A percentile compares a stretch with the other conserved stretches of the same genome.
Evolutionary conservation across 1,284 basidiomycete genomes (phyloP).

Genomic region (Ustilago esculenta): DNA sequence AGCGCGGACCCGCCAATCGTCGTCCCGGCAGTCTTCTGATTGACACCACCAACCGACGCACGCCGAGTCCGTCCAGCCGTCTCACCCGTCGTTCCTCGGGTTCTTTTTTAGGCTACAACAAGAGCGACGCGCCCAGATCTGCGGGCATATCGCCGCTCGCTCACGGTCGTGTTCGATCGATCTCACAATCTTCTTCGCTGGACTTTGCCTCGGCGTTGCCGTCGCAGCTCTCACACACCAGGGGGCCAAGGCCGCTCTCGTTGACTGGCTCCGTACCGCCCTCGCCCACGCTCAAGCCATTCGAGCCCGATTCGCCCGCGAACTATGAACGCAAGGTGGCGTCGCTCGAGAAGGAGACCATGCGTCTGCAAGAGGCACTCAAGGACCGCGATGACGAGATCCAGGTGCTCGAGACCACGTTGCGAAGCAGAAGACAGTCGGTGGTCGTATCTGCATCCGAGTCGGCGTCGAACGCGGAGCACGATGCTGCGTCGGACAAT

Average conservation of each 20-base stretch:
- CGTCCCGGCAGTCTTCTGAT: slow-evolving; percentile 52
- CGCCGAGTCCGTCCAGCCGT: slow-evolving; percentile 25
- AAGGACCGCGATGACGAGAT: slow-evolving; percentile 62
- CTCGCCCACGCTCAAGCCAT: slow-evolving; percentile 49
- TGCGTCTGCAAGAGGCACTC: slow-evolving; percentile 55
- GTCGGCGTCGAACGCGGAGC: slow-evolving; percentile 8
- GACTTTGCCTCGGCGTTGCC: slow-evolving; percentile 47
- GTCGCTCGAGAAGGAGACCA: slow-evolving; percentile 57
- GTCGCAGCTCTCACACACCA: slow-evolving; percentile 26
- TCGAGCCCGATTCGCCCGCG: slow-evolving; percentile 49
- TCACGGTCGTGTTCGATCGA: slow-evolving; percentile 49
- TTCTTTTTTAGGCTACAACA: slow-evolving; percentile 63
- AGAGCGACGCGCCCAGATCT: slow-evolving; percentile 46
- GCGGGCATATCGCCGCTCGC: slow-evolving; percentile 31
- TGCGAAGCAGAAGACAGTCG: slow-evolving; percentile 15
- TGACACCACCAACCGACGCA: slow-evolving; percentile 46
- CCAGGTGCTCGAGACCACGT: slow-evolving; percentile 35
- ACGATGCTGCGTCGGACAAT: not conserved
- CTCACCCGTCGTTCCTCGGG: slow-evolving; percentile 56
- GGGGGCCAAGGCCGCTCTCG: slow-evolving; percentile 53
- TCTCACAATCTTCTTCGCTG: slow-evolving; percentile 59
- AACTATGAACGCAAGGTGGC: slow-evolving; percentile 59
- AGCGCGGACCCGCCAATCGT: slow-evolving; percentile 24
- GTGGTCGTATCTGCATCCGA: not conserved
- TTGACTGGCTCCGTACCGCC: slow-evolving; percentile 50